Base-by-base conservation (phyloP, 768 basidiomycete species). In the Chalciporus piperatus region DNA sequence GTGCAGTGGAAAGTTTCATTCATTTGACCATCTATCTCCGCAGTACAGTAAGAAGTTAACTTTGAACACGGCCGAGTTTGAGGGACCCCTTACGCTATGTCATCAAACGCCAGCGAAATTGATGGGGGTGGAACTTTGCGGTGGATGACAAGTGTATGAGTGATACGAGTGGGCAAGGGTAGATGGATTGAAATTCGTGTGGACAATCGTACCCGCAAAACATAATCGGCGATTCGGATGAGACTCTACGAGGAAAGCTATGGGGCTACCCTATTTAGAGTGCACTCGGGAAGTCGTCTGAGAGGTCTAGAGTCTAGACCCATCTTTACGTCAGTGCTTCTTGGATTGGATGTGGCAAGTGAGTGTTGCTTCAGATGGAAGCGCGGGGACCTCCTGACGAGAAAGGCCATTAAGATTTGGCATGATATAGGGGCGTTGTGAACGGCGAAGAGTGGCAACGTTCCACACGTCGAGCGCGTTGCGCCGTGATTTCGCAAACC, bases 11-110 rank as follows among this genome's bases (percentile, higher is more conserved):
- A 23, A 22, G 14, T n/a, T 50, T 30, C 22, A 45, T 55, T 55
- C 55, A 58, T 59, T 25, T 40, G 4, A 46, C 35, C 38, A 37
- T 32, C 47, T 67, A 66, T 69, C 56, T 67, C 65, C 67, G 62
- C 63, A 54, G 47, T 44, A 14, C 28, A 10, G 27, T 9, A 50
- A 20, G 20, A 20, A 51, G 23, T 38, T 38, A 42, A 41, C 44
- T 22, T 41, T 27, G 30, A 16, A 20, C 19, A 4, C 20, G 41
- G 14, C 12, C 23, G 17, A 42, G 27, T 30, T 43, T 53, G 43
- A 54, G 63, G 60, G 50, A 22, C 32, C 19, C 6, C 47, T 65
- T 57, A 60, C 63, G 60, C 38, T 45, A 59, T 32, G 32, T n/a
- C 19, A 42, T 13, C 17, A 11, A 20, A 28, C 27, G 28, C 19